Conservation (phyloP, 2,329 filamentous ascomycete species). For the Diplodia corticola region DNA sequence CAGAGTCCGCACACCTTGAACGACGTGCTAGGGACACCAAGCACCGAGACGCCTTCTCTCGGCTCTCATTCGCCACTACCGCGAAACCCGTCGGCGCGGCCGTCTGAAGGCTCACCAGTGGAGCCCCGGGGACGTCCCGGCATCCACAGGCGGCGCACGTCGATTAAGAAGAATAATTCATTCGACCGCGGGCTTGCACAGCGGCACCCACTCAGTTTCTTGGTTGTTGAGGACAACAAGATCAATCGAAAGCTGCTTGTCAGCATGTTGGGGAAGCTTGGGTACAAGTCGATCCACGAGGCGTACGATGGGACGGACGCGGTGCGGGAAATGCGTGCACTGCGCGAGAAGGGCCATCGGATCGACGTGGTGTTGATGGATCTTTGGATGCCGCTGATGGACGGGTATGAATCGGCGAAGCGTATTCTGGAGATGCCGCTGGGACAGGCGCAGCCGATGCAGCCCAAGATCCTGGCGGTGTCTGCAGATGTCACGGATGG, state of each 20-base stretch:
- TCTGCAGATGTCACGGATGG: conserved; percentile 67
- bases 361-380: conserved; percentile 72
- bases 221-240: conserved; percentile 72
- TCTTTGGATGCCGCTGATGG: conserved; percentile 74
- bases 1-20: conserved; percentile 7
- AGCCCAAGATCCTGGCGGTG: conserved; percentile 59
- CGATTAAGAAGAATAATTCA: conserved; percentile 28
- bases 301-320: conserved; percentile 70
- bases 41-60: conserved; percentile 19
- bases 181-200: conserved; percentile 60
- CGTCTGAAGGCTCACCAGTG: conserved; percentile 1
- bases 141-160: conserved; percentile 2
- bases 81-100: conserved; percentile 31
- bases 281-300: conserved; percentile 63
- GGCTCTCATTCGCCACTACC: conserved; percentile 25
- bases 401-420: conserved; percentile 68
- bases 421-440: conserved; percentile 59
- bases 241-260: conserved; percentile 69
- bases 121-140: conserved; percentile 22
- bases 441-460: conserved; percentile 35
- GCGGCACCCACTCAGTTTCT: conserved; percentile 64
- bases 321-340: conserved; percentile 59
- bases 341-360: conserved; percentile 31
- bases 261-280: conserved; percentile 66
- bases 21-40: conserved; percentile 5